These are phyloP conservation scores for Elongisporangium prolatum DNA, from an alignment of 352 stramenopile species.

Conservation along the genomic window DNA sequence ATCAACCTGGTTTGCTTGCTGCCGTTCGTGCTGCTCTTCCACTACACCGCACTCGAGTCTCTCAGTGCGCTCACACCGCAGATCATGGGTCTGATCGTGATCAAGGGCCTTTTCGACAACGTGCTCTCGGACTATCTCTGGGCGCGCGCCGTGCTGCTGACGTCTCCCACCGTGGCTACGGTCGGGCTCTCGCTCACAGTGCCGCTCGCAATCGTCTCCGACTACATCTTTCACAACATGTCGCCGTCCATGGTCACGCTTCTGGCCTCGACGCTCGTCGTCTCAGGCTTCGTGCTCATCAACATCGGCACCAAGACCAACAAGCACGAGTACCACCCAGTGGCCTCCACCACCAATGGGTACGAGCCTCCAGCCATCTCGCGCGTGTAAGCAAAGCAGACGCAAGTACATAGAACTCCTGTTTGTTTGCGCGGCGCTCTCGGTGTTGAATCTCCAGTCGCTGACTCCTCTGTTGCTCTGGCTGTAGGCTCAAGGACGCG, in stretches of 20 bases:
- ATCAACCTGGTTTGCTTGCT: constrained; percentile 85
- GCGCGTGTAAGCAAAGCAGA: not conserved
- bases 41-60: constrained; percentile 57
- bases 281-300: constrained; percentile 70
- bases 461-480: not conserved
- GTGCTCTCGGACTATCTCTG: constrained; percentile 95
- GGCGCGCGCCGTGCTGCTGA: constrained; percentile 92
- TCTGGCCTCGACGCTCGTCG: constrained; percentile 59
- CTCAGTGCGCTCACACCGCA: constrained; percentile 51
- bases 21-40: constrained; percentile 53
- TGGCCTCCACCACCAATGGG: constrained; percentile 6
- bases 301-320: constrained; percentile 62
- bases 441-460: not conserved
- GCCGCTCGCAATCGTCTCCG: constrained; percentile 90
- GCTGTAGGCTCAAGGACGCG: not conserved
- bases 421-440: not conserved
- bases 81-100: constrained; percentile 77
- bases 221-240: constrained; percentile 66
- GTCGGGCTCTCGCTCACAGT: constrained; percentile 96
- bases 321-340: constrained; percentile 48
- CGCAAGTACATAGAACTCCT: not conserved
- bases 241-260: constrained; percentile 46
- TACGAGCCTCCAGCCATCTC: not conserved
- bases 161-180: constrained; percentile 93
- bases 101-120: constrained; percentile 93